Evolutionary conservation across 2,329 filamentous ascomycete genomes (phyloP).

Genomic region (Sclerotiophoma versabilis): DNA sequence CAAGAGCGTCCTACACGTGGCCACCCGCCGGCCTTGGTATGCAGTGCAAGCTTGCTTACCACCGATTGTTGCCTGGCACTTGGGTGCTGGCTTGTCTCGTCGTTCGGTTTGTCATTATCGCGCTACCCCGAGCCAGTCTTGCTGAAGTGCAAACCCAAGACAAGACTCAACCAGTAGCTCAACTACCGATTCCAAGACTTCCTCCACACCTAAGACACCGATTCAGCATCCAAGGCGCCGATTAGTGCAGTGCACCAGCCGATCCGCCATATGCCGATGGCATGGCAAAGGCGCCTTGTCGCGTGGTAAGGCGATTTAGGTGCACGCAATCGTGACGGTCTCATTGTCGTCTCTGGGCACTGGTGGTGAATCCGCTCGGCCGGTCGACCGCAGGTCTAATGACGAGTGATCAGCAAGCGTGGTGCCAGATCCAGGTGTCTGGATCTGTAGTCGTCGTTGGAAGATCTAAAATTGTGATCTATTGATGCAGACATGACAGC

Average conservation of each 20-base stretch:
- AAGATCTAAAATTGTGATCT: not conserved
- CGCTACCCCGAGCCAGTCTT: conserved; percentile 15
- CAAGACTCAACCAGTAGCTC: not conserved
- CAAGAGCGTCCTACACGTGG: conserved; percentile 13
- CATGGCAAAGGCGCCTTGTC: conserved; percentile 5
- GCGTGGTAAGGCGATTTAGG: conserved; percentile 1
- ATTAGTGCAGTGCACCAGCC: conserved; percentile 3
- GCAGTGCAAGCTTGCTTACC: conserved; percentile 7
- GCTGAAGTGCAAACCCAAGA: not conserved
- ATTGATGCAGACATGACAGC: not conserved
- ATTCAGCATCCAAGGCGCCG: conserved; percentile 2
- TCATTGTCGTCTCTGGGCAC: not conserved
- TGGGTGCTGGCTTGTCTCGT: not conserved
- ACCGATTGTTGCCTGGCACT: conserved; percentile 1
- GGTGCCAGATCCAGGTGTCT: conserved; percentile 3
- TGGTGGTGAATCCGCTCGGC: conserved; percentile 3
- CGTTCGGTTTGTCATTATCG: conserved; percentile 19
- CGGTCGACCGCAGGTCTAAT: not conserved
- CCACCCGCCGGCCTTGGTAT: conserved; percentile 13
- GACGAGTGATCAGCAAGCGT: conserved; percentile 6
- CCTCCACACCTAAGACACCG: conserved; percentile 3
- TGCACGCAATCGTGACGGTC: conserved; percentile 10
- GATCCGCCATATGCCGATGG: conserved; percentile 4
- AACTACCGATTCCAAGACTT: conserved; percentile 7
- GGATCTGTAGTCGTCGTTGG: conserved; percentile 3